phyloP scores from a whole-genome alignment of 179 eudicot species.

The Beta lomatogona region DNA sequence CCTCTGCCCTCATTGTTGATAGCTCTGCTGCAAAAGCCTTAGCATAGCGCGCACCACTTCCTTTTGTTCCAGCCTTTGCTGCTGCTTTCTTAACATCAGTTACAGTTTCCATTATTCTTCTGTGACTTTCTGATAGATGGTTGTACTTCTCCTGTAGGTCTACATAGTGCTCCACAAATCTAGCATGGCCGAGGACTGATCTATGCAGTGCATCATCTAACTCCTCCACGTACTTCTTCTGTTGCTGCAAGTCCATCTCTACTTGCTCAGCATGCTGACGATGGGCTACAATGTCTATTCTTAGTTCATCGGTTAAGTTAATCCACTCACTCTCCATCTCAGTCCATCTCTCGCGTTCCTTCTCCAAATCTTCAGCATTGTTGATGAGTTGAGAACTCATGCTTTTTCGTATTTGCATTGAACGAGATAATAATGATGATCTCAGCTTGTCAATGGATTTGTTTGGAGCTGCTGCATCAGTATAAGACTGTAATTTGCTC shows the following conservation, averaged over 20 bases:
- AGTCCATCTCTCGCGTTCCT: slow-evolving; percentile 86
- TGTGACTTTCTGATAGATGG: slow-evolving; percentile 64
- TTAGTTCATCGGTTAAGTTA: slow-evolving; percentile 78
- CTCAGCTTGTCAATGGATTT: slow-evolving; percentile 62
- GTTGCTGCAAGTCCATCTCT: slow-evolving; percentile 66
- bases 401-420: slow-evolving; percentile 72
- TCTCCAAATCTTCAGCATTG: slow-evolving; percentile 71
- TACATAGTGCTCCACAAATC: slow-evolving; percentile 83
- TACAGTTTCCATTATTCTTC: slow-evolving; percentile 68
- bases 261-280: slow-evolving; percentile 69
- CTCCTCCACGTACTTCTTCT: slow-evolving; percentile 77
- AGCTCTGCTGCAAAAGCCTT: slow-evolving; percentile 87
- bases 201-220: slow-evolving; percentile 82
- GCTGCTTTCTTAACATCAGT: slow-evolving; percentile 83
- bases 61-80: slow-evolving; percentile 77
- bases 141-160: slow-evolving; percentile 86
- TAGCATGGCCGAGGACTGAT: slow-evolving; percentile 73
- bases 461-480: slow-evolving; percentile 44
- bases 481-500: slow-evolving; percentile 53
- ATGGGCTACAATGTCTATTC: slow-evolving; percentile 71
- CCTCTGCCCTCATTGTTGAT: slow-evolving; percentile 68
- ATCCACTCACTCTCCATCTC: slow-evolving; percentile 99
- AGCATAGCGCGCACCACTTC: slow-evolving; percentile 74
- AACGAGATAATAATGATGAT: slow-evolving; percentile 72
- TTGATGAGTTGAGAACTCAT: slow-evolving; percentile 39